Evolutionary conservation across 495 filamentous ascomycete species (phyloP).

Genomic region (Neurospora terricola): DNA sequence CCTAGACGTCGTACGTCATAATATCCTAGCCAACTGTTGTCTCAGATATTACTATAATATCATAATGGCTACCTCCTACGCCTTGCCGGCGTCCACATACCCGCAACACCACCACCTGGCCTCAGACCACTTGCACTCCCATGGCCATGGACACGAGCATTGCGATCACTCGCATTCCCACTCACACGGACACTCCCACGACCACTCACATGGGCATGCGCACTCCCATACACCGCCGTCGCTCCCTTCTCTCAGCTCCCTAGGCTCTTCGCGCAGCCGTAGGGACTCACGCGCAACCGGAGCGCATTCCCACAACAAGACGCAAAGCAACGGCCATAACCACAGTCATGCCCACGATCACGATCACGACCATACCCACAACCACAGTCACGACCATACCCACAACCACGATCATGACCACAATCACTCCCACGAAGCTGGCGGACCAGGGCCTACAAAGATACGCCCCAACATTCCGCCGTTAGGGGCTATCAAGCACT

Average conservation of each 20-base stretch:
- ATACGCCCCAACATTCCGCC: constrained; percentile 12
- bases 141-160: constrained; percentile 20
- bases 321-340: constrained; percentile 12
- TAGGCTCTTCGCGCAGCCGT: constrained; percentile 14
- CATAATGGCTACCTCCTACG: constrained; percentile 41
- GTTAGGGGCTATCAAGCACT: constrained; percentile 14
- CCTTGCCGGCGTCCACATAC: constrained; percentile 38
- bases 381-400: constrained; percentile 18
- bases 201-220: constrained; percentile 24
- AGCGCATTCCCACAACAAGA: constrained; percentile 16
- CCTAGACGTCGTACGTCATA: background rate
- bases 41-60: background rate
- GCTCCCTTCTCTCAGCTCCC: constrained; percentile 10
- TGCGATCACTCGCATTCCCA: constrained; percentile 28
- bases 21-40: background rate
- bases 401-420: constrained; percentile 12
- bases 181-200: constrained; percentile 29
- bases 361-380: constrained; percentile 19
- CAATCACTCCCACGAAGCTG: constrained; percentile 15
- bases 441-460: background rate
- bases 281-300: constrained; percentile 13
- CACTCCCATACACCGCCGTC: constrained; percentile 25
- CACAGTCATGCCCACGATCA: constrained; percentile 29
- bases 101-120: constrained; percentile 33
- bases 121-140: constrained; percentile 15